phyloP scores from a whole-genome alignment of 768 basidiomycete genomes.

The Mycena indigotica region DNA sequence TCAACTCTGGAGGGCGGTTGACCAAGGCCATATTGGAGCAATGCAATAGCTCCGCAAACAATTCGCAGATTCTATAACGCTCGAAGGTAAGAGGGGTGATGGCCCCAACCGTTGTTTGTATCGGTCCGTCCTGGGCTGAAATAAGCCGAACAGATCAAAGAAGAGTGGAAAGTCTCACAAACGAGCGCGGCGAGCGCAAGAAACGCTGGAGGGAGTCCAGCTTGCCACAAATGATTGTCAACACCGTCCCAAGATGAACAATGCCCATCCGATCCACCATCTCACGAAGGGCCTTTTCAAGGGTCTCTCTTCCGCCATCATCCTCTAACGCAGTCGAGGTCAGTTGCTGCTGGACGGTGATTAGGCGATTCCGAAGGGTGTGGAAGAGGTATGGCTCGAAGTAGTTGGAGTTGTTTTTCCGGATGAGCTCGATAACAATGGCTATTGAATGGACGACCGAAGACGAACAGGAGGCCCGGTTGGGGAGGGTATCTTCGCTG shows the following conservation, averaged over 20 bases:
- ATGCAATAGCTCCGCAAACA: slow-evolving; percentile 95
- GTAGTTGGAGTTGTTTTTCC: slow-evolving; percentile 98
- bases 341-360: slow-evolving; percentile 79
- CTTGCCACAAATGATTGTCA: slow-evolving; percentile 71
- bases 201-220: slow-evolving; percentile 71
- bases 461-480: slow-evolving; percentile 62
- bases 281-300: slow-evolving; percentile 75
- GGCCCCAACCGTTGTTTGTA: slow-evolving; percentile 73
- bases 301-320: slow-evolving; percentile 63
- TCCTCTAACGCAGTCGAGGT: slow-evolving; percentile 35
- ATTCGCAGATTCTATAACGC: slow-evolving; percentile 92
- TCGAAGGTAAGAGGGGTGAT: slow-evolving; percentile 88
- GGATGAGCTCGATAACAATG: slow-evolving; percentile 89
- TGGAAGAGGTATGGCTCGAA: slow-evolving; percentile 98
- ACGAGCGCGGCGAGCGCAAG: slow-evolving; percentile 71
- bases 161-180: slow-evolving; percentile 50
- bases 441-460: slow-evolving; percentile 86
- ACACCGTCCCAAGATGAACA: slow-evolving; percentile 83
- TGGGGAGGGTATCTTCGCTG: slow-evolving; percentile 30
- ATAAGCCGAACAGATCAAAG: slow-evolving; percentile 3
- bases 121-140: slow-evolving; percentile 57
- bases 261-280: slow-evolving; percentile 87
- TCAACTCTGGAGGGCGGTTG: slow-evolving; percentile 73
- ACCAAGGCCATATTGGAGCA: slow-evolving; percentile 98
- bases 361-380: slow-evolving; percentile 86